phyloP scores from a whole-genome alignment of 805 yeast genomes.

The Candida multigemmis region DNA sequence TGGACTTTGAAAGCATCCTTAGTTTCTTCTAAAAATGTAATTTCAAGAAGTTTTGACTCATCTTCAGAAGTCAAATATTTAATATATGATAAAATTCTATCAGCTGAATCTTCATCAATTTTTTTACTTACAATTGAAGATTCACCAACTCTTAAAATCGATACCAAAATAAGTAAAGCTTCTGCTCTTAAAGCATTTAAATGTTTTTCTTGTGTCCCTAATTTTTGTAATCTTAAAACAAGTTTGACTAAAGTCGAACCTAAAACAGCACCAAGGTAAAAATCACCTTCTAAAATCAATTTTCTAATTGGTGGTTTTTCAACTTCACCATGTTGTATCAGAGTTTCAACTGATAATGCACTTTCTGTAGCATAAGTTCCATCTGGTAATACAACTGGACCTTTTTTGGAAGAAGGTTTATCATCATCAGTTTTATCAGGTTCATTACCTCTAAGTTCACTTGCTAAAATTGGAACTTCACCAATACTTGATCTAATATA shows the following conservation, averaged over 20 bases:
- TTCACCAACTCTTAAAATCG: slow-evolving; percentile 82
- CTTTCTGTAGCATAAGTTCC: slow-evolving; percentile 97
- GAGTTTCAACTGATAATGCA: slow-evolving; percentile 53
- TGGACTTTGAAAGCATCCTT: slow-evolving; percentile 74
- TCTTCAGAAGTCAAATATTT: slow-evolving; percentile 66
- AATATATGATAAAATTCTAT: slow-evolving; percentile 83
- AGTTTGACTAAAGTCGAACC: slow-evolving; percentile 85
- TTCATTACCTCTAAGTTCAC: slow-evolving; percentile 42
- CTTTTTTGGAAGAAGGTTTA: slow-evolving; percentile 23
- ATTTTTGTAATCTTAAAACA: slow-evolving; percentile 62
- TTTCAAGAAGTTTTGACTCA: slow-evolving; percentile 40
- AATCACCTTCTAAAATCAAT: slow-evolving; percentile 78
- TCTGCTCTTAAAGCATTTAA: slow-evolving; percentile 88
- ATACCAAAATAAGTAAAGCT: slow-evolving; percentile 86
- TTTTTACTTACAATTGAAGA: slow-evolving; percentile 57
- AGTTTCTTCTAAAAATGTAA: slow-evolving; percentile 82
- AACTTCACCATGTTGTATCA: slow-evolving; percentile 21
- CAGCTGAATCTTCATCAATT: slow-evolving; percentile 96
- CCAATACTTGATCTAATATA: slow-evolving; percentile 78
- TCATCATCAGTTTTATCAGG: slow-evolving; percentile 22
- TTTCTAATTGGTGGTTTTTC: slow-evolving; percentile 68
- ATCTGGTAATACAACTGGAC: slow-evolving; percentile 91
- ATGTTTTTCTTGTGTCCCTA: slow-evolving; percentile 43
- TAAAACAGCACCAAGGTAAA: slow-evolving; percentile 81
- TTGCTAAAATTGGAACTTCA: slow-evolving; percentile 79